phyloP scores from a whole-genome alignment of 2,329 filamentous ascomycete species.

The Curvularia verruculosa region DNA sequence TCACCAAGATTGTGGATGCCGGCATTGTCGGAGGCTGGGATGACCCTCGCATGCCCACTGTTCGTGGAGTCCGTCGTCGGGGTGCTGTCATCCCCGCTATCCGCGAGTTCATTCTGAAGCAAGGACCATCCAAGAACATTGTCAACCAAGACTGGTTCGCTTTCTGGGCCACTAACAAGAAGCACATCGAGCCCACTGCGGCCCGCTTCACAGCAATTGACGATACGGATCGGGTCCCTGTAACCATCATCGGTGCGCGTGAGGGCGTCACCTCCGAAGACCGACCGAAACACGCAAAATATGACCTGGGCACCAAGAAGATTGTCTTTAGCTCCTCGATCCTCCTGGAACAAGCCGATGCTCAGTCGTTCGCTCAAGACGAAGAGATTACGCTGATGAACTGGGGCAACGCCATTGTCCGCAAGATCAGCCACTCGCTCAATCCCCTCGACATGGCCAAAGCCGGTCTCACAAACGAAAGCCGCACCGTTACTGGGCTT shows the following conservation, averaged over 20 bases:
- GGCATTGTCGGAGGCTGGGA: conserved; percentile 84
- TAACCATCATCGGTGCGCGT: conserved; percentile 69
- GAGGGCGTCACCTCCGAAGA: conserved; percentile 66
- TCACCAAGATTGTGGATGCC: conserved; percentile 79
- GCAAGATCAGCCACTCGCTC: conserved; percentile 64
- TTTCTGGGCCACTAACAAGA: conserved; percentile 62
- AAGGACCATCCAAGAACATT: conserved; percentile 83
- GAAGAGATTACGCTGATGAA: conserved; percentile 97
- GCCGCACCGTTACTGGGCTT: conserved; percentile 66
- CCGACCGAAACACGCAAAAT: conserved; percentile 89
- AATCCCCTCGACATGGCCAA: conserved; percentile 54
- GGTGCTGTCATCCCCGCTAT: conserved; percentile 81
- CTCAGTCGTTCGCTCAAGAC: conserved; percentile 76
- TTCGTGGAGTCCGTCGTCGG: conserved; percentile 77
- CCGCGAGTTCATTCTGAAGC: conserved; percentile 82
- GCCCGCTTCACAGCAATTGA: conserved; percentile 63
- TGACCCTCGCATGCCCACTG: conserved; percentile 84
- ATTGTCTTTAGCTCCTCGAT: conserved; percentile 77
- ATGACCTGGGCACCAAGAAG: conserved; percentile 85
- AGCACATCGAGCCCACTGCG: conserved; percentile 58
- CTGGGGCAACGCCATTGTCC: conserved; percentile 89
- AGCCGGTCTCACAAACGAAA: conserved; percentile 45
- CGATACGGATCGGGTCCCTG: conserved; percentile 72
- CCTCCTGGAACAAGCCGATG: conserved; percentile 89
- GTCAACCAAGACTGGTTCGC: conserved; percentile 83